Conservation (phyloP, 805 yeast genomes). For the Priceomyces medius region DNA sequence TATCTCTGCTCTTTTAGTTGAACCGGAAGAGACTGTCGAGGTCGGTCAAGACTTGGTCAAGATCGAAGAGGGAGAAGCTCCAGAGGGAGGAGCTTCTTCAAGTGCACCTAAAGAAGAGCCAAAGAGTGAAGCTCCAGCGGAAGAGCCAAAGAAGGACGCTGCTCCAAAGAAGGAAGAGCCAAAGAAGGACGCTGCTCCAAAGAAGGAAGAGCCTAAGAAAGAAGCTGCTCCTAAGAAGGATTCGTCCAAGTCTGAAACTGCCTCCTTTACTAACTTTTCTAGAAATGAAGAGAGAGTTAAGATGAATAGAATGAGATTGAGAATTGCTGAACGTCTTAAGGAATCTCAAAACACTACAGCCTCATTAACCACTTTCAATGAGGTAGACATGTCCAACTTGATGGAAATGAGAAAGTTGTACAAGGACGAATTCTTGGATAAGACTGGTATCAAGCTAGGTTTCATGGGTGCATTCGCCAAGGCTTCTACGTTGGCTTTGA, state of each 20-base stretch:
- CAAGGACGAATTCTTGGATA: conserved; percentile 94
- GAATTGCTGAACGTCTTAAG: conserved; percentile 98
- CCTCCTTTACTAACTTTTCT: conserved; percentile 52
- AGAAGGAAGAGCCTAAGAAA: conserved; percentile 23
- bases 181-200: conserved; percentile 17
- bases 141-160: conserved; percentile 22
- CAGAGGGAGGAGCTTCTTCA: conserved; percentile 54
- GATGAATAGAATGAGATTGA: conserved; percentile 99
- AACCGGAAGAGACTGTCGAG: conserved; percentile 87
- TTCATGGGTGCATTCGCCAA: conserved; percentile 98
- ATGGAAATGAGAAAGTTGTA: conserved; percentile 93
- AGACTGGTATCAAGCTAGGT: conserved; percentile 92
- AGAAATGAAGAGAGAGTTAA: conserved; percentile 90
- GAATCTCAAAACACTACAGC: conserved; percentile 99
- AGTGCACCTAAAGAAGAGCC: conserved; percentile 46
- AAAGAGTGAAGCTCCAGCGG: conserved; percentile 27
- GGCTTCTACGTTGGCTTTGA: conserved; percentile 89
- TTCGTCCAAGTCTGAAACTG: conserved; percentile 30
- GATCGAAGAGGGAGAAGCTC: conserved; percentile 77
- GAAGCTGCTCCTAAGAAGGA: conserved; percentile 24
- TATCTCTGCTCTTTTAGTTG: conserved; percentile 75
- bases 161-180: conserved; percentile 51
- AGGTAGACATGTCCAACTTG: conserved; percentile 91
- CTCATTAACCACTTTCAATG: conserved; percentile 95
- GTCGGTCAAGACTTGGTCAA: conserved; percentile 92